phyloP scores from a whole-genome alignment of 2,329 filamentous ascomycete genomes.

The Penicillium occitanis region DNA sequence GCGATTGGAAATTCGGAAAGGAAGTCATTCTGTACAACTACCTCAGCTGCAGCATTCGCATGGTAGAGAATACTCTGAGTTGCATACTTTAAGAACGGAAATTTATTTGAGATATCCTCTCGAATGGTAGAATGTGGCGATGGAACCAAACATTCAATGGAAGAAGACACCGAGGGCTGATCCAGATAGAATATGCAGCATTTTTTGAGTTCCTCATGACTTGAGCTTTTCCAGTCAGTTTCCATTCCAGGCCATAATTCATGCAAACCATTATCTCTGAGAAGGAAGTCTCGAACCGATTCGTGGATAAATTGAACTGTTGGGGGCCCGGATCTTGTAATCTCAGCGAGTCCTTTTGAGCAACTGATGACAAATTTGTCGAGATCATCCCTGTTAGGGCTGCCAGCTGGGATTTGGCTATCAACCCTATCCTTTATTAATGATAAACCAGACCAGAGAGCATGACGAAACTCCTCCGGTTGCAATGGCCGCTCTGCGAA shows the following conservation, averaged over 20 bases:
- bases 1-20: constrained; percentile 29
- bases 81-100: constrained; percentile 29
- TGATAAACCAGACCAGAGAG: constrained; percentile 26
- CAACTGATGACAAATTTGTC: background rate
- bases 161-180: background rate
- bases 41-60: constrained; percentile 27
- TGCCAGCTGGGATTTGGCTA: background rate
- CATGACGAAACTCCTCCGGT: constrained; percentile 23
- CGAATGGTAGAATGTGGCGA: background rate
- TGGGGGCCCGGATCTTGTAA: constrained; percentile 25
- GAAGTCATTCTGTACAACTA: constrained; percentile 26
- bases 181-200: constrained; percentile 6
- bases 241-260: constrained; percentile 10
- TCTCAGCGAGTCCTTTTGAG: constrained; percentile 37
- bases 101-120: background rate
- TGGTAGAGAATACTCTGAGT: constrained; percentile 32
- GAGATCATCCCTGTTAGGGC: background rate
- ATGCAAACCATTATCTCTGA: constrained; percentile 26
- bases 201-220: constrained; percentile 12
- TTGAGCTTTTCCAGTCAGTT: constrained; percentile 1
- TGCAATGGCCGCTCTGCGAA: constrained; percentile 22
- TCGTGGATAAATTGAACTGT: constrained; percentile 40
- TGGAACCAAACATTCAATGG: background rate
- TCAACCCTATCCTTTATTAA: constrained; percentile 19
- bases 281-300: constrained; percentile 36